phyloP scores from a whole-genome alignment of 2,329 filamentous ascomycete genomes.

The Trichoderma sp. region DNA sequence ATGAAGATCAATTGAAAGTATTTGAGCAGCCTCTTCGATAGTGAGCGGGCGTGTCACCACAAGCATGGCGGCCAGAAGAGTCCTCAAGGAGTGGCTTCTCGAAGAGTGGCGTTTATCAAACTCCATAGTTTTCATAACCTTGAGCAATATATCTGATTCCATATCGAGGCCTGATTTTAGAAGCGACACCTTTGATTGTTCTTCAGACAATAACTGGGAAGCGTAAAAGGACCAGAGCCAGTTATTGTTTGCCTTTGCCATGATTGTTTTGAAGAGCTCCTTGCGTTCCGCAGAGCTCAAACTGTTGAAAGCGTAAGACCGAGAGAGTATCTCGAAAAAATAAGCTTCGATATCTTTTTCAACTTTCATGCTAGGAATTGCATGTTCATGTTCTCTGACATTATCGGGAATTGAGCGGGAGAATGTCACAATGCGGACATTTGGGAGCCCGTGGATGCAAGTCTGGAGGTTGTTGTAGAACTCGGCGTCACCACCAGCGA shows the following conservation, averaged over 20 bases:
- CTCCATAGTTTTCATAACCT: neutral
- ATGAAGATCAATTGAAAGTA: slow-evolving; percentile 7
- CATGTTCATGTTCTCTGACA: neutral
- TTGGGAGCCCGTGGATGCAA: neutral
- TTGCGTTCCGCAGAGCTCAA: neutral
- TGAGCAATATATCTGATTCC: neutral
- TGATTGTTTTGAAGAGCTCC: neutral
- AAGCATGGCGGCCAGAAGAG: neutral
- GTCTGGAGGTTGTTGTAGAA: neutral
- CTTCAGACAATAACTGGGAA: neutral
- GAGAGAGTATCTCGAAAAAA: neutral
- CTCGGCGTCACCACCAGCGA: slow-evolving; percentile 31
- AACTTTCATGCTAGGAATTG: neutral
- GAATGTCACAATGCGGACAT: neutral
- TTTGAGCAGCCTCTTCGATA: neutral
- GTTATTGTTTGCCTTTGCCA: neutral
- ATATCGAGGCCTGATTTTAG: neutral
- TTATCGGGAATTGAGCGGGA: neutral
- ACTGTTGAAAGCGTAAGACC: neutral
- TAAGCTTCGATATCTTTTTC: neutral
- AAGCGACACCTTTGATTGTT: neutral
- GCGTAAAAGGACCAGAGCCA: slow-evolving; percentile 11
- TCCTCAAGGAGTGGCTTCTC: neutral
- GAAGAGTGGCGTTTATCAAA: neutral
- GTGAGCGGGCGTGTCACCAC: neutral